phyloP scores from a whole-genome alignment of 2,329 filamentous ascomycete species.

The Aciculosporium take region DNA sequence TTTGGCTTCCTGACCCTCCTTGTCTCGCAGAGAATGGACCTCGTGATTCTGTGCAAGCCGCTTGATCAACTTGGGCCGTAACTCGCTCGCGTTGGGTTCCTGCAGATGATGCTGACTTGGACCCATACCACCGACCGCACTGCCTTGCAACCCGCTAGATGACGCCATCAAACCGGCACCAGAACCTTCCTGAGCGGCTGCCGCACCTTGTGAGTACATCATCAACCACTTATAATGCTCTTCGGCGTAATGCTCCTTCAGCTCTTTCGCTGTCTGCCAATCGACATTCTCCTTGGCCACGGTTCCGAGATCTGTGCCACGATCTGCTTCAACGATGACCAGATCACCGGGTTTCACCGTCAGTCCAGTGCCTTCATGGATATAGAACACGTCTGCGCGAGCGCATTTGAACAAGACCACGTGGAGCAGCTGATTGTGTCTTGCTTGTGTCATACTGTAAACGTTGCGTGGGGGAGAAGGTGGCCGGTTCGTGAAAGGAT shows the following conservation, averaged over 20 bases:
- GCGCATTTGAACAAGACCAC: slow-evolving; percentile 96
- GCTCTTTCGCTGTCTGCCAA: slow-evolving; percentile 72
- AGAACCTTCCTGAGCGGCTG: slow-evolving; percentile 44
- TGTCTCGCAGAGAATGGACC: slow-evolving; percentile 76
- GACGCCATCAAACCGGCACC: slow-evolving; percentile 49
- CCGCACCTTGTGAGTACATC: slow-evolving; percentile 85
- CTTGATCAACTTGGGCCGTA: slow-evolving; percentile 95
- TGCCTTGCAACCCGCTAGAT: slow-evolving; percentile 49
- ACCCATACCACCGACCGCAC: slow-evolving; percentile 65
- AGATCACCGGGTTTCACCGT: slow-evolving; percentile 83
- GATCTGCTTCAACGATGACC: slow-evolving; percentile 94
- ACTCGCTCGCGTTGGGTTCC: slow-evolving; percentile 56
- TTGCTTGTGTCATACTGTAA: slow-evolving; percentile 46
- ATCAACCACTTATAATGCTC: slow-evolving; percentile 98
- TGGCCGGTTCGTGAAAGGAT: slow-evolving; percentile 20
- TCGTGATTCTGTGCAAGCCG: slow-evolving; percentile 85
- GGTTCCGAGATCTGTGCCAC: slow-evolving; percentile 87
- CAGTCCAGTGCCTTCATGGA: slow-evolving; percentile 87
- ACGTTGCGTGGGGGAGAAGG: slow-evolving; percentile 48
- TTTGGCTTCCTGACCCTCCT: slow-evolving; percentile 95
- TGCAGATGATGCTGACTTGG: slow-evolving; percentile 59
- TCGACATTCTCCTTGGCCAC: slow-evolving; percentile 80
- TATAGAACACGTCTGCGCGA: slow-evolving; percentile 89
- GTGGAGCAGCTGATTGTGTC: slow-evolving; percentile 59
- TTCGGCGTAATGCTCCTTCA: slow-evolving; percentile 83